Base-by-base conservation (phyloP, 2,329 filamentous ascomycete genomes). In the Cercospora sp. region DNA sequence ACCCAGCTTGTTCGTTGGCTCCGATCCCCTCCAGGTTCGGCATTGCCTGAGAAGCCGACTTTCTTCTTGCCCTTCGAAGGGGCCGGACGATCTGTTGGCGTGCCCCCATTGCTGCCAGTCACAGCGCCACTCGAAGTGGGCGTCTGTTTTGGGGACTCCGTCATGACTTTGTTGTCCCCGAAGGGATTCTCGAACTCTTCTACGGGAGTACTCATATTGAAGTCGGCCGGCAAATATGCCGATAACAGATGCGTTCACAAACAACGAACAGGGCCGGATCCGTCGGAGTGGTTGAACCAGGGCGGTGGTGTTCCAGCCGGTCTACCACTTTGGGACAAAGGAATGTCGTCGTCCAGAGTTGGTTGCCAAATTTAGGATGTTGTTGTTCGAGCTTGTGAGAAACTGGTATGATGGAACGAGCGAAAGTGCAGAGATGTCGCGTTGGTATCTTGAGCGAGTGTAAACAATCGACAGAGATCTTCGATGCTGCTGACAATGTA, bases 61-160 rank as follows among this genome's bases (percentile, higher is more conserved):
- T 66, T 67, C 64, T 75, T 74, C 69, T 74, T 75, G 39, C 68
- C 67, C 30, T 69, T 70, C 28, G 69, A 63, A 36, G 63, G 71
- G 39, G 12, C 67, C 12, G 18, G 62, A 28, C 45, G 57, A 20
- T 67, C 65, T 36, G 64, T 59, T 10, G 71, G 71, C 16, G 69
- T 71, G 30, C 39, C 62, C 18, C 62, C 64, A 13, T 72, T 72
- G 26, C 66, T 64, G 33, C 68, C 69, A 18, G 70, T 72, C 36
- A 66, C 63, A 39, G 64, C 68, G 48, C 67, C 70, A 60, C 67
- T 71, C 7, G 66, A 69, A 7, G 26, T 58, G 28, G 67, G 65
- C 31, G 66, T 68, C 26, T 67, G 26, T 36, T 65, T 67, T 10
- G 62, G 66, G 26, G 67, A 67, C 7, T 57, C 64, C 36, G 65